Conservation (phyloP, 441 rosid species). For the Codiaeum variegatum region DNA sequence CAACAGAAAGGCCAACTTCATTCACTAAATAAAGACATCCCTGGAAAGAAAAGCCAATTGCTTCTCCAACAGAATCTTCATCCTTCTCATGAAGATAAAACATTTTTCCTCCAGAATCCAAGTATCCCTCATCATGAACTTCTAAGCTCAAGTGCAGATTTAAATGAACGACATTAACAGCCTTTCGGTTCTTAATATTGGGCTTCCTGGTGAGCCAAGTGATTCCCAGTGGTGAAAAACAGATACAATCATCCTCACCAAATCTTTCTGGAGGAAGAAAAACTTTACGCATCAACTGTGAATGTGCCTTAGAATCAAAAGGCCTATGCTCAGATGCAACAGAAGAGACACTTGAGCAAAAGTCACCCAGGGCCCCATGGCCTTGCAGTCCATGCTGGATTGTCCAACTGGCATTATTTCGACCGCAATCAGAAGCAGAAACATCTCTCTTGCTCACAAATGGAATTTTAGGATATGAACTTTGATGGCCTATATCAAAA, state of each 20-base stretch:
- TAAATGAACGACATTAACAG: constrained; percentile 50
- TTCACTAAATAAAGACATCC: constrained; percentile 86
- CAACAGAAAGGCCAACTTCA: constrained; percentile 73
- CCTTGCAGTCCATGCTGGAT: constrained; percentile 30
- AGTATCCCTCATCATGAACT: constrained; percentile 53
- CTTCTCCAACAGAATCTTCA: constrained; percentile 53
- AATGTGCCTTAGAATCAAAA: constrained; percentile 35
- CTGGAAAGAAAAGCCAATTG: constrained; percentile 84
- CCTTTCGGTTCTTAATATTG: constrained; percentile 27
- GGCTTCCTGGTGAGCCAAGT: constrained; percentile 64
- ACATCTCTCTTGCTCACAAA: constrained; percentile 26
- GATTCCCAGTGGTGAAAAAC: constrained; percentile 82
- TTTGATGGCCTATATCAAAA: constrained; percentile 57
- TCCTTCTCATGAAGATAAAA: constrained; percentile 33
- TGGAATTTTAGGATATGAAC: constrained; percentile 29
- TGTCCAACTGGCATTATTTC: constrained; percentile 31
- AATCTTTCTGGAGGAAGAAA: constrained; percentile 61
- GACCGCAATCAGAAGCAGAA: constrained; percentile 27
- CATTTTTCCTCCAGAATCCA: constrained; percentile 35
- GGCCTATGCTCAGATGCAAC: constrained; percentile 37
- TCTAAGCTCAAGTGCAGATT: constrained; percentile 43
- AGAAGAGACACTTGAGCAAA: constrained; percentile 50
- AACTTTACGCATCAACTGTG: constrained; percentile 44
- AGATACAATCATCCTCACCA: constrained; percentile 56
- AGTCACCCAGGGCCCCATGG: constrained; percentile 31